Evolutionary conservation across 768 basidiomycete species (phyloP).

Genomic region (Podaxis rugospora): DNA sequence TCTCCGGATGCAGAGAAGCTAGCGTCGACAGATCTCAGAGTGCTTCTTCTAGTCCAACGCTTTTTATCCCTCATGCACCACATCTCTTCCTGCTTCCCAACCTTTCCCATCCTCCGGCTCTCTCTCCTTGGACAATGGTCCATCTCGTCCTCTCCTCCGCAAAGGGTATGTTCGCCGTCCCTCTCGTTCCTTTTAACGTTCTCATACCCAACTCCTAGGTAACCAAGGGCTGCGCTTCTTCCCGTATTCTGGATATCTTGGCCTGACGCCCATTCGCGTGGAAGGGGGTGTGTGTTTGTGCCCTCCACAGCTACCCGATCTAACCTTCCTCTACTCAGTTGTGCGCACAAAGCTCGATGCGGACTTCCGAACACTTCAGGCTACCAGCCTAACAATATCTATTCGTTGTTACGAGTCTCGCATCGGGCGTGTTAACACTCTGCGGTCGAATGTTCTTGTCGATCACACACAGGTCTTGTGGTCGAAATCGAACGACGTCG

Average conservation of each 20-base stretch:
- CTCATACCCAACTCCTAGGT: conserved; percentile 29
- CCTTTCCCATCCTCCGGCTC: conserved; percentile 25
- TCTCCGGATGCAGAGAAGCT: conserved; percentile 29
- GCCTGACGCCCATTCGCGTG: conserved; percentile 73
- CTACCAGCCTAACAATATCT: conserved; percentile 65
- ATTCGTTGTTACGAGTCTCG: conserved; percentile 83
- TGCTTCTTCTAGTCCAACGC: conserved; percentile 34
- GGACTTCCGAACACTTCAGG: conserved; percentile 63
- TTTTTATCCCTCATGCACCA: conserved; percentile 37
- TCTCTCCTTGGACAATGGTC: conserved; percentile 47
- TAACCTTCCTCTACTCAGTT: conserved; percentile 32
- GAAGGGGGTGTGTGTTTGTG: conserved; percentile 57
- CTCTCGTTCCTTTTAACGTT: conserved; percentile 1
- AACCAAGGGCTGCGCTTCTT: conserved; percentile 69
- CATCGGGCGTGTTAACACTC: conserved; percentile 50
- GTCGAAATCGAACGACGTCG: conserved; percentile 54
- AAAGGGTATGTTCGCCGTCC: conserved; percentile 34
- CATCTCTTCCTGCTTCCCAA: conserved; percentile 22
- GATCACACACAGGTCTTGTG: conserved; percentile 67
- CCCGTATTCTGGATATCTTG: conserved; percentile 74
- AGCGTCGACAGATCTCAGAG: conserved; percentile 29
- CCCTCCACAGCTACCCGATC: conserved; percentile 8
- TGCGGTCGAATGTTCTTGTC: conserved; percentile 62
- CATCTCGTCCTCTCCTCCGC: conserved; percentile 61
- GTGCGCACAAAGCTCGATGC: conserved; percentile 69